Conservation (phyloP, 768 basidiomycete species). For the Dacryopinax primogenitus region DNA sequence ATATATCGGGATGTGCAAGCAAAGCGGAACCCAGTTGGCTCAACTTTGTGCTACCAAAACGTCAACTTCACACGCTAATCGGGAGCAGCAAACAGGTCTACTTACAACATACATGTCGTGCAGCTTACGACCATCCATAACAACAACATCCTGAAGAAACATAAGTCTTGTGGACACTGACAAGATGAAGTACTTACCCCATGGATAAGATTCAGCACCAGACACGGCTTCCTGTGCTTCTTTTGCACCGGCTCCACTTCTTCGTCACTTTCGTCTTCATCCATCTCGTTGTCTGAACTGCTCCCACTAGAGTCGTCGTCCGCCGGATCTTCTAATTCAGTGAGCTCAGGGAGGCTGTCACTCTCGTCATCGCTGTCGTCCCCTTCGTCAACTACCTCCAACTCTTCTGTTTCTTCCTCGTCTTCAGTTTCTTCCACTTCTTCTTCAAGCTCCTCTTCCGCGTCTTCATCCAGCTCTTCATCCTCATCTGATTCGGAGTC, state of each 20-base stretch:
- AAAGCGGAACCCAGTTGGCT: background rate
- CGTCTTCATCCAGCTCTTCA: background rate
- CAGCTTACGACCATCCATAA: background rate
- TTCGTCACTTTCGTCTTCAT: background rate
- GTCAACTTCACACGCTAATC: background rate
- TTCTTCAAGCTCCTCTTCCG: too few relatives aligned
- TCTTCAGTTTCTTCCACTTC: background rate
- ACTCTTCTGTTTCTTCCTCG: background rate
- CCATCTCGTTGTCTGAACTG: background rate
- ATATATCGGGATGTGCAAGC: slow-evolving; percentile 4
- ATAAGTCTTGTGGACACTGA: background rate
- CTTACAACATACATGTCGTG: background rate
- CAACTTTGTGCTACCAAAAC: background rate
- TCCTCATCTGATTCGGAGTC: background rate
- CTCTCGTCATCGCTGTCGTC: background rate
- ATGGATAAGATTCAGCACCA: background rate
- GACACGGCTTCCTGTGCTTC: background rate
- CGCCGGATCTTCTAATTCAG: background rate
- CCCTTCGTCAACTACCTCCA: background rate
- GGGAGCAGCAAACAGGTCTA: background rate
- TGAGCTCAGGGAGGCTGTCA: too few relatives aligned
- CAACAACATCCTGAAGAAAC: background rate
- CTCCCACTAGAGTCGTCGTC: background rate
- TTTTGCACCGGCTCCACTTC: background rate
- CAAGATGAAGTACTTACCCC: background rate